phyloP scores from a whole-genome alignment of 768 basidiomycete species.

The Amyloporia xantha region DNA sequence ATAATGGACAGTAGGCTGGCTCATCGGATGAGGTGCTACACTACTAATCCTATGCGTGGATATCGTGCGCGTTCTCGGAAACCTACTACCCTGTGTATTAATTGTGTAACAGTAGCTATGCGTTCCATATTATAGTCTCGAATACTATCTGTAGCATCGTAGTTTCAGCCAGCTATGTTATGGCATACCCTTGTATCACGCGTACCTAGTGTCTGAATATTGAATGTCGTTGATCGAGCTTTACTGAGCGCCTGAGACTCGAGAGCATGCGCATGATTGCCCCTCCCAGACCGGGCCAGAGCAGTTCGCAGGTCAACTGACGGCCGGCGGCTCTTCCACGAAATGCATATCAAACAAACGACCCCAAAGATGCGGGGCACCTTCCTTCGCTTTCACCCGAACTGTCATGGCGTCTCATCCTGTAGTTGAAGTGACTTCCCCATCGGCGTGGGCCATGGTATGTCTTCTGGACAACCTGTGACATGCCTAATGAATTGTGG shows the following conservation, averaged over 20 bases:
- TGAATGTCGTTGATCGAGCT: no score
- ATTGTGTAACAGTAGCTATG: conserved; percentile 1
- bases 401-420: conserved; percentile 54
- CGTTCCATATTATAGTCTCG: not conserved
- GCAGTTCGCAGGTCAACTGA: not conserved
- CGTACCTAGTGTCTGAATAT: no score
- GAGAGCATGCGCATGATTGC: not conserved
- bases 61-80: conserved; percentile 6
- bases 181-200: no score
- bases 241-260: no score
- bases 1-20: conserved; percentile 4
- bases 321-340: not conserved
- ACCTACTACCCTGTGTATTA: not conserved
- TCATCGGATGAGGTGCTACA: not conserved
- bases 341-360: not conserved
- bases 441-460: conserved; percentile 86
- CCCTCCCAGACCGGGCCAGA: not conserved
- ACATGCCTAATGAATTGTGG: conserved; percentile 6
- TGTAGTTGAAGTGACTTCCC: conserved; percentile 69
- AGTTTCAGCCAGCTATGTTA: no score
- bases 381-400: conserved; percentile 1
- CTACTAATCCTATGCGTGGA: not conserved
- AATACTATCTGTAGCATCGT: not conserved
- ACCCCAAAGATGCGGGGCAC: not conserved
- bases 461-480: conserved; percentile 16